Evolutionary conservation across 495 filamentous ascomycete species (phyloP).

Genomic region (Lindgomyces ingoldianus): DNA sequence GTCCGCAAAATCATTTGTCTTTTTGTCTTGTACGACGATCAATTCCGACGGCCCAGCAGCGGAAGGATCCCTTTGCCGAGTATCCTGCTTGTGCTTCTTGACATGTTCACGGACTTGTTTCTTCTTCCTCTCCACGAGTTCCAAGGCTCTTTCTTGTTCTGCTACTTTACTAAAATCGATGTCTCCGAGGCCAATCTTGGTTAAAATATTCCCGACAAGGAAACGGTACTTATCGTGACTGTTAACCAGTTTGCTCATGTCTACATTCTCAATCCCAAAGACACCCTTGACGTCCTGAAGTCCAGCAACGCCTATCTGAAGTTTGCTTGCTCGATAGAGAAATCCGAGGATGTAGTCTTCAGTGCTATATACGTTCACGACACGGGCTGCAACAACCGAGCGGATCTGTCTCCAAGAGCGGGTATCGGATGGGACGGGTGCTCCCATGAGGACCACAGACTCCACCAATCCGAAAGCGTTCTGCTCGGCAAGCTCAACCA

Average conservation of each 20-base stretch:
- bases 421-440: conserved; percentile 44
- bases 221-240: conserved; percentile 59
- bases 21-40: conserved; percentile 7
- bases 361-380: conserved; percentile 62
- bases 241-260: conserved; percentile 56
- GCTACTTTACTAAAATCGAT: conserved; percentile 50
- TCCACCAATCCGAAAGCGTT: conserved; percentile 40
- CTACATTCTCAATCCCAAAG: conserved; percentile 58
- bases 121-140: conserved; percentile 47
- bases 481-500: conserved; percentile 37
- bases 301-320: conserved; percentile 60
- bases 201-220: conserved; percentile 56
- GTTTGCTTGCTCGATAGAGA: conserved; percentile 56
- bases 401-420: conserved; percentile 57
- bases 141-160: conserved; percentile 44
- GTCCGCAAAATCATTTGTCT: not conserved
- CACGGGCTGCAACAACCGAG: conserved; percentile 56
- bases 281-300: conserved; percentile 57
- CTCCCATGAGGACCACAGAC: conserved; percentile 35
- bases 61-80: conserved; percentile 4
- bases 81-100: conserved; percentile 32
- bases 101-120: conserved; percentile 47
- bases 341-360: conserved; percentile 64
- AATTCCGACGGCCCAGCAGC: conserved; percentile 8
- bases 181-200: conserved; percentile 59